Evolutionary conservation across 2,329 filamentous ascomycete species (phyloP).

Genomic region (Chrysosphaeria jannelii): DNA sequence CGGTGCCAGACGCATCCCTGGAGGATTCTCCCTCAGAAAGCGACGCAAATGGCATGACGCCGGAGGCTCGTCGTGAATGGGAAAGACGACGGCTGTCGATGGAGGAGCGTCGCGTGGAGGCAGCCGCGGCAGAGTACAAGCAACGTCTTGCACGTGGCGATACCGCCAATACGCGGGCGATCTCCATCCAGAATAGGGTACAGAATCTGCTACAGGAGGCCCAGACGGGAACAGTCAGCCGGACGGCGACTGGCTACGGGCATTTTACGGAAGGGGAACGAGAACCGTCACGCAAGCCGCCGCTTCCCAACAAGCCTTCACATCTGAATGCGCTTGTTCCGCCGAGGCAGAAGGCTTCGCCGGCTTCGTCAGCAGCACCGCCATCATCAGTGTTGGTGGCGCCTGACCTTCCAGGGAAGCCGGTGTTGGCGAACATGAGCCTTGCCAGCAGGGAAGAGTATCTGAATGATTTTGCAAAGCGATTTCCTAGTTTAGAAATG

Average conservation of each 20-base stretch:
- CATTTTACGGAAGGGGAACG: constrained; percentile 27
- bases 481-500: constrained; percentile 76
- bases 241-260: constrained; percentile 71
- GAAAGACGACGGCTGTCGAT: constrained; percentile 56
- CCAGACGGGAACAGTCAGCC: constrained; percentile 21
- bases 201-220: constrained; percentile 62
- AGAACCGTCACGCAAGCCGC: constrained; percentile 1
- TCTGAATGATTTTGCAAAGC: constrained; percentile 42
- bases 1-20: constrained; percentile 32
- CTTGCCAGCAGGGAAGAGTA: constrained; percentile 32
- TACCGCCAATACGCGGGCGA: constrained; percentile 25
- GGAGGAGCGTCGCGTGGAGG: constrained; percentile 72
- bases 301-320: constrained; percentile 12
- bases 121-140: constrained; percentile 67
- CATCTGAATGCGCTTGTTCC: constrained; percentile 3
- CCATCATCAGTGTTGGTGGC: constrained; percentile 14
- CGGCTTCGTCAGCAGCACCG: no score
- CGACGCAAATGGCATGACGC: constrained; percentile 45
- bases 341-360: neutral
- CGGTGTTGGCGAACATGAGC: constrained; percentile 20
- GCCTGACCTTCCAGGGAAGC: constrained; percentile 16
- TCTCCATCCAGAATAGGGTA: constrained; percentile 77
- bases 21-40: constrained; percentile 24
- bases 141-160: constrained; percentile 36
- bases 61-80: constrained; percentile 70